Percentiles rank a stretch among this genome's conserved stretches.
phyloP scores from a whole-genome alignment of 2,329 filamentous ascomycete species.

The Xylaria sp. region DNA sequence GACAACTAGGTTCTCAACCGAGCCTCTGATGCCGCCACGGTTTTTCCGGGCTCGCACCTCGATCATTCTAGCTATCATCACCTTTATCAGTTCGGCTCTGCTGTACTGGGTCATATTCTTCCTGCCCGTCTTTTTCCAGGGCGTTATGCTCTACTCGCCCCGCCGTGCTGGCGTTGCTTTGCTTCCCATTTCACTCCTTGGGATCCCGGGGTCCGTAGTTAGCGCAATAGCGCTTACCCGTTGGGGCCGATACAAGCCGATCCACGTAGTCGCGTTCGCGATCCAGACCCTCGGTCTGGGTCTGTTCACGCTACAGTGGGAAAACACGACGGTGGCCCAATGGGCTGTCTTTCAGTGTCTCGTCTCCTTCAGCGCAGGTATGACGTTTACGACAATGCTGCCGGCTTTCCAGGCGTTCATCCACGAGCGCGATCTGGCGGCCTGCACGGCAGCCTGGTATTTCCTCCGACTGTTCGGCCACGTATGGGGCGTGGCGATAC shows the following conservation, averaged over 20 bases:
- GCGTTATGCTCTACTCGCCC: slow-evolving; percentile 35
- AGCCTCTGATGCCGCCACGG: slow-evolving; percentile 44
- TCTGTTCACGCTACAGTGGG: slow-evolving; percentile 39
- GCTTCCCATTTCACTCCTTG: slow-evolving; percentile 22
- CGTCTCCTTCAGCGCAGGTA: slow-evolving; percentile 41
- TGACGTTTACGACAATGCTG: slow-evolving; percentile 41
- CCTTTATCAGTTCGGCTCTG: slow-evolving; percentile 42
- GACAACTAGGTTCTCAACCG: slow-evolving; percentile 4
- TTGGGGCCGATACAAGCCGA: slow-evolving; percentile 22
- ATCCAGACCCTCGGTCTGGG: slow-evolving; percentile 41
- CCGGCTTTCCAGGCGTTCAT: slow-evolving; percentile 42
- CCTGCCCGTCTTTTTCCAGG: slow-evolving; percentile 49
- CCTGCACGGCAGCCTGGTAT: slow-evolving; percentile 38
- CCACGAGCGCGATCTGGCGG: slow-evolving; percentile 33
- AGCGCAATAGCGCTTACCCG: slow-evolving; percentile 29
- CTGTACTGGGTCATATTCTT: slow-evolving; percentile 42
- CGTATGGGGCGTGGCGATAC: slow-evolving; percentile 45
- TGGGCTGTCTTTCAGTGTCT: slow-evolving; percentile 44
- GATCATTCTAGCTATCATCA: slow-evolving; percentile 33
- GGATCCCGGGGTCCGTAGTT: slow-evolving; percentile 16
- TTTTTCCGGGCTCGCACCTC: slow-evolving; percentile 48
- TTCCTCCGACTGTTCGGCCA: slow-evolving; percentile 46
- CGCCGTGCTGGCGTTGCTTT: slow-evolving; percentile 28
- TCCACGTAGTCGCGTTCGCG: slow-evolving; percentile 31
- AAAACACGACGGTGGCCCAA: slow-evolving; percentile 33